Conservation (phyloP, 2,329 filamentous ascomycete species). For the Huntiella abstrusa region DNA sequence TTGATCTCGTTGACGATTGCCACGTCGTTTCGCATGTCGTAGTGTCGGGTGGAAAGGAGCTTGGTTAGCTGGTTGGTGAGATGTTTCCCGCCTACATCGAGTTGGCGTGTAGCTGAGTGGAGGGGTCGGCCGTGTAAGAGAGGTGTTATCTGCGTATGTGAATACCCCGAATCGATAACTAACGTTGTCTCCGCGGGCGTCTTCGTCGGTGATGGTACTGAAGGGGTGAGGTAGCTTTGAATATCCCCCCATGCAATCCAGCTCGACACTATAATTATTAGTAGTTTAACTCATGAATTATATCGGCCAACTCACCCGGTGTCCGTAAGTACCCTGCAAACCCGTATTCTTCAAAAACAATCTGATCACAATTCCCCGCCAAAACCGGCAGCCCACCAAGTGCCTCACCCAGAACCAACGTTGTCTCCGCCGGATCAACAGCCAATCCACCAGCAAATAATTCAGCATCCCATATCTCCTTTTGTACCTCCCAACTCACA, state of each 20-base stretch:
- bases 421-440: slow-evolving; percentile 65
- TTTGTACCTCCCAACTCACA: slow-evolving; percentile 92
- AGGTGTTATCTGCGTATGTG: slow-evolving; percentile 78
- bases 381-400: slow-evolving; percentile 65
- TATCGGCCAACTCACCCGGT: slow-evolving; percentile 32
- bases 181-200: slow-evolving; percentile 63
- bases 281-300: neutral
- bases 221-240: slow-evolving; percentile 43
- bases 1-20: slow-evolving; percentile 95
- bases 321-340: slow-evolving; percentile 73
- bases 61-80: slow-evolving; percentile 86
- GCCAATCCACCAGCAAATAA: slow-evolving; percentile 53
- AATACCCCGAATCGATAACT: slow-evolving; percentile 81
- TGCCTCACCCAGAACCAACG: slow-evolving; percentile 68
- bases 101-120: slow-evolving; percentile 61
- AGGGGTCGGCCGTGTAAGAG: slow-evolving; percentile 64
- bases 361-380: slow-evolving; percentile 83
- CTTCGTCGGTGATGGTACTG: slow-evolving; percentile 20
- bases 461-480: slow-evolving; percentile 84
- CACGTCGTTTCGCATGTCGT: slow-evolving; percentile 87
- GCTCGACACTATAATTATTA: slow-evolving; percentile 34
- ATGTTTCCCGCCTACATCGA: slow-evolving; percentile 84
- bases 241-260: slow-evolving; percentile 73
- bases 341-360: slow-evolving; percentile 92
- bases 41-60: slow-evolving; percentile 74